A percentile compares a stretch with the other conserved stretches of the same genome.
Conservation (phyloP, 2,329 filamentous ascomycete species). For the Fusarium sp. region DNA sequence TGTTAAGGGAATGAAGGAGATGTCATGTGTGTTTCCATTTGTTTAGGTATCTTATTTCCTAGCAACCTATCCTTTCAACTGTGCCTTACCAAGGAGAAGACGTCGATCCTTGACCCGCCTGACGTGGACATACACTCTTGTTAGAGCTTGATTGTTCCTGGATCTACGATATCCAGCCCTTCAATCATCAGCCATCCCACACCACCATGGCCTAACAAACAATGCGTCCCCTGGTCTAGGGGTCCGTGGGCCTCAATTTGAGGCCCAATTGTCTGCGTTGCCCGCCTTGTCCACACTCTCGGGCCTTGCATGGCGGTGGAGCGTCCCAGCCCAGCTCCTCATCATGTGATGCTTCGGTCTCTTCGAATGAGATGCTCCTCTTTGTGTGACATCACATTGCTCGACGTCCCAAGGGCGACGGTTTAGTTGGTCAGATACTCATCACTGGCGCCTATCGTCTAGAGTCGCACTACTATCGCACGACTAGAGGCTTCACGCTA, state of each 20-base stretch:
- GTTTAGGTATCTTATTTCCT: not conserved
- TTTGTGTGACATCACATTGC: conserved; percentile 31
- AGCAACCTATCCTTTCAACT: not conserved
- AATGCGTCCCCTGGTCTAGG: conserved; percentile 8
- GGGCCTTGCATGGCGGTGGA: conserved; percentile 31
- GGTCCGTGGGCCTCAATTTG: conserved; percentile 24
- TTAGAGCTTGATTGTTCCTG: conserved; percentile 31
- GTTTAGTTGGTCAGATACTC: conserved; percentile 12
- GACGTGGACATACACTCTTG: not conserved
- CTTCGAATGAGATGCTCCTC: conserved; percentile 32
- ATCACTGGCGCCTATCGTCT: conserved; percentile 31
- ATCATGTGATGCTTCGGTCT: conserved; percentile 36
- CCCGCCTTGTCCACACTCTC: conserved; percentile 28
- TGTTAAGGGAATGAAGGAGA: not conserved
- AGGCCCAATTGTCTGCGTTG: conserved; percentile 39
- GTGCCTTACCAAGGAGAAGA: not conserved
- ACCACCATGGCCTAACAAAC: conserved; percentile 15
- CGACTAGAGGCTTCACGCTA: conserved; percentile 32
- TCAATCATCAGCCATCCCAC: conserved; percentile 18
- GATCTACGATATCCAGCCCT: conserved; percentile 17
- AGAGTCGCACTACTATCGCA: conserved; percentile 37
- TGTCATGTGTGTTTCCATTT: not conserved
- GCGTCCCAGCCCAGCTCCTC: conserved; percentile 8
- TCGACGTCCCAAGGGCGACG: conserved; percentile 14
- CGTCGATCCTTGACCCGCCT: not conserved